Evolutionary conservation across 2,329 filamentous ascomycete species (phyloP).

Genomic region (Aspergillus sp.): DNA sequence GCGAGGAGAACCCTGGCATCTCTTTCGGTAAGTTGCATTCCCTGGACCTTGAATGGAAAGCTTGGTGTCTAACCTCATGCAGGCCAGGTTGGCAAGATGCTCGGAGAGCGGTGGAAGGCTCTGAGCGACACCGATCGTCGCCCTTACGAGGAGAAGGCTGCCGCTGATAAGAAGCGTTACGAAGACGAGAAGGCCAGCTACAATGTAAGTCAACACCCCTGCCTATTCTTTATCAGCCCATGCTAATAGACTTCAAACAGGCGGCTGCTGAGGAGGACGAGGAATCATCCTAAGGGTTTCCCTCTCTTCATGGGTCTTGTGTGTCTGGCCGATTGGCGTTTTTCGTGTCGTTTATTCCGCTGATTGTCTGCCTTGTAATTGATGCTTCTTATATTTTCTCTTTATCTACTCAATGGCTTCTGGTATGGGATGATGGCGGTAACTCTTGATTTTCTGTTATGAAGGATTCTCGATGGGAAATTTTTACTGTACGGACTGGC

Average conservation of each 20-base stretch:
- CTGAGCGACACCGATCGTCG: slow-evolving; percentile 87
- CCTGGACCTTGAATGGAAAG: not conserved
- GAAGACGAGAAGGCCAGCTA: slow-evolving; percentile 97
- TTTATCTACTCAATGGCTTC: slow-evolving; percentile 36
- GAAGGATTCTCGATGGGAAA: slow-evolving; percentile 34
- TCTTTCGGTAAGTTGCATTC: slow-evolving; percentile 70
- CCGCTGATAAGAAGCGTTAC: slow-evolving; percentile 97
- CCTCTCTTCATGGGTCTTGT: slow-evolving; percentile 24
- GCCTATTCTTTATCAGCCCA: not conserved
- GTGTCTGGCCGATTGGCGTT: slow-evolving; percentile 37
- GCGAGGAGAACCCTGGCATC: slow-evolving; percentile 97
- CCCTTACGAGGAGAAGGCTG: slow-evolving; percentile 96
- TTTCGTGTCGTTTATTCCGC: slow-evolving; percentile 35
- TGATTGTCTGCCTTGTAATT: slow-evolving; percentile 35
- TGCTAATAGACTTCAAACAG: slow-evolving; percentile 36
- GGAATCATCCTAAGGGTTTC: slow-evolving; percentile 38
- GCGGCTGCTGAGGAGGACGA: slow-evolving; percentile 62
- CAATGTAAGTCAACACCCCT: slow-evolving; percentile 63
- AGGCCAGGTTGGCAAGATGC: slow-evolving; percentile 96
- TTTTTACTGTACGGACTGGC: slow-evolving; percentile 31
- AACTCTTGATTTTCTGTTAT: slow-evolving; percentile 33
- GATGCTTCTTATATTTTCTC: slow-evolving; percentile 30
- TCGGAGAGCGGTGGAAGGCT: slow-evolving; percentile 98
- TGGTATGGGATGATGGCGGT: slow-evolving; percentile 37
- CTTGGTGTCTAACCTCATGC: slow-evolving; percentile 23